Evolutionary conservation across 106 monocot species (phyloP).

Genomic region (Chionographis japonica): DNA sequence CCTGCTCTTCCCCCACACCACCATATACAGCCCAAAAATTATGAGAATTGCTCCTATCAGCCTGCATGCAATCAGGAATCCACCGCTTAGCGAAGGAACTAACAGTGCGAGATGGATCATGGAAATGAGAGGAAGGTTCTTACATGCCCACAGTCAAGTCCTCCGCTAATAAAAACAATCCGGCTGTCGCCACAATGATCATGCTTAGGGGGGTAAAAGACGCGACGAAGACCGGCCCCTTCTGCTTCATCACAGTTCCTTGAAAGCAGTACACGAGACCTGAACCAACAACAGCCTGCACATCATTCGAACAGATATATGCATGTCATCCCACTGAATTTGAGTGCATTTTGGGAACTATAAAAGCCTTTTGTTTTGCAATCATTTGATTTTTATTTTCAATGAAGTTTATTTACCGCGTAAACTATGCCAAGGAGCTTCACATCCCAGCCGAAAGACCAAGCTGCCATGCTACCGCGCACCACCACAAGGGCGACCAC

Average conservation of each 20-base stretch:
- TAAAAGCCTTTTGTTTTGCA: no score
- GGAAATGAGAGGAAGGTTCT: not conserved
- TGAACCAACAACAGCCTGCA: conserved; percentile 6
- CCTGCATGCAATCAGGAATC: not conserved
- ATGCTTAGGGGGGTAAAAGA: not conserved
- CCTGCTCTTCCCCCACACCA: conserved; percentile 11
- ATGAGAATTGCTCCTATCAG: conserved; percentile 6
- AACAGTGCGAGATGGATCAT: not conserved
- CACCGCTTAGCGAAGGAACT: not conserved
- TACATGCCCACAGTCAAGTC: conserved; percentile 8
- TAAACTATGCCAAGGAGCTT: not conserved
- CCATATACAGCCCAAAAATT: conserved; percentile 1
- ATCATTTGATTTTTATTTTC: not conserved
- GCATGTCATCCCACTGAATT: not conserved
- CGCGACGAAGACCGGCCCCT: not conserved
- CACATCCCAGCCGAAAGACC: not conserved
- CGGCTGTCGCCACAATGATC: not conserved
- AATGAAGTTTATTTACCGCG: not conserved
- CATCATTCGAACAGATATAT: not conserved
- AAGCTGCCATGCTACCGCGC: not conserved
- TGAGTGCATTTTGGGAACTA: not conserved
- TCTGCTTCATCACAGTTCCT: not conserved
- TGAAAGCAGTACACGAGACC: not conserved
- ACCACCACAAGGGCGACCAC: not conserved
- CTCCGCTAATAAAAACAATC: not conserved